Evolutionary conservation across 1,139 yeast genomes (phyloP), one percentile per base, ranked within the genome.

Genomic region (Blastobotrys malaysiensis): DNA sequence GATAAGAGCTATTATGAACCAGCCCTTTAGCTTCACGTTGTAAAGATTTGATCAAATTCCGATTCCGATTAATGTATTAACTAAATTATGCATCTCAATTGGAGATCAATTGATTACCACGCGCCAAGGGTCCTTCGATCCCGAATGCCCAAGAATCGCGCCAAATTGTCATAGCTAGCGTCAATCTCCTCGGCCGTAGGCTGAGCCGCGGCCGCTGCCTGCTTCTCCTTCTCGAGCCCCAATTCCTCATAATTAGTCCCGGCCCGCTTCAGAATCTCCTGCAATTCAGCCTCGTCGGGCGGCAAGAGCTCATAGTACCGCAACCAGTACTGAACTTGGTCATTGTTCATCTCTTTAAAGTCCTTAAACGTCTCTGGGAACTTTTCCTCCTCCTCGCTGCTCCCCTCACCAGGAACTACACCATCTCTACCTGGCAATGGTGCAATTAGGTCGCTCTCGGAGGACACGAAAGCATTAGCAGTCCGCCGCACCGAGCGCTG

Each of bases 371-470:
- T 83, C 13, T 65, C 65, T 4, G 97, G 97, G 68, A 84, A 86
- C 39, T 56, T 52, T 6, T 74, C 71, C 4, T 72, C 72, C 1
- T 73, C 71, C 5, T 56, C 58, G 11, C 54, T 53, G 31, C 60
- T 61, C 13, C 46, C 53, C 26, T 55, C 58, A 14, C 53, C 56
- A 1, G 91, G 88, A 46, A 76, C 75, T 48, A 83, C 89, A 14
- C 97, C 97, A 65, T 88, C 95, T 24, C 81, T 77, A 61, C 84
- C 86, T 7, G 87, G 81, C 52, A 84, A 65, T 5, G 86, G 80
- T 0, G 82, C 81, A 31, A 84, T 63, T 2, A 66, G 57, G 46
- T 79, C 83, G 4, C 63, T 63, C 14, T 69, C 67, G 3, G 69
- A 72, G 7, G 69, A 69, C n/a, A 66, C 65, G 46, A 63, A 61